A percentile compares a stretch with the other conserved stretches of the same genome.
Conservation (phyloP, 805 yeast species). For the Candida montana region DNA sequence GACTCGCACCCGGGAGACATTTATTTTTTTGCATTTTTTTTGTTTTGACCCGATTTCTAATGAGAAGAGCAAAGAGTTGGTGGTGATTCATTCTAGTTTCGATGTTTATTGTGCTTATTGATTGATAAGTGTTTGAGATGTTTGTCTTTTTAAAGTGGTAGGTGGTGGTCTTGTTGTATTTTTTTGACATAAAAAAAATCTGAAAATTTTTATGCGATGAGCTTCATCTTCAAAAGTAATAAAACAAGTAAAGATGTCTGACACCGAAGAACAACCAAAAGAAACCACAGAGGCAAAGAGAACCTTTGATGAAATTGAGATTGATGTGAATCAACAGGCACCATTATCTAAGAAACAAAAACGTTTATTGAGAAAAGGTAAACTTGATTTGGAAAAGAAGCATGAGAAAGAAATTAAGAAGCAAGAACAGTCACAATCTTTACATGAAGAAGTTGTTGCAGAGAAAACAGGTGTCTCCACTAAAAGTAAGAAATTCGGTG, state of each 20-base stretch:
- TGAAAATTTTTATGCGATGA: constrained; percentile 4
- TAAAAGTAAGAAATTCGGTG: constrained; percentile 51
- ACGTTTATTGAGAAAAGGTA: constrained; percentile 76
- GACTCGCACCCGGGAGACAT: constrained; percentile 35
- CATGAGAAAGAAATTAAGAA: constrained; percentile 33
- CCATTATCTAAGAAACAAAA: constrained; percentile 92
- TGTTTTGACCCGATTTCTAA: no score
- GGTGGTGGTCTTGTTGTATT: no score
- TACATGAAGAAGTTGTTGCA: constrained; percentile 15
- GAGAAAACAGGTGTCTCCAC: constrained; percentile 24
- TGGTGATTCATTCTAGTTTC: no score
- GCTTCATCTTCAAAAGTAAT: neutral
- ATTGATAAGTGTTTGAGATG: no score
- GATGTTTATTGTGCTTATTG: no score
- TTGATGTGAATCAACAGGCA: constrained; percentile 61
- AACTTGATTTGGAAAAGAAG: constrained; percentile 53
- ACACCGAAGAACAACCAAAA: constrained; percentile 5
- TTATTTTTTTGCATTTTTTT: constrained; percentile 10
- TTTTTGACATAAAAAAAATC: neutral
- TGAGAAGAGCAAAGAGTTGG: no score
- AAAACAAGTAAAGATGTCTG: constrained; percentile 3
- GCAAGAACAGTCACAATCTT: constrained; percentile 16
- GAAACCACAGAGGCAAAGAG: constrained; percentile 15
- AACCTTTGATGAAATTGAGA: constrained; percentile 45
- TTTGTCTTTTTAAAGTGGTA: no score